Evolutionary conservation across 805 yeast species (phyloP), one percentile per base, ranked within the genome.

Genomic region (Hanseniaspora occidentalis): DNA sequence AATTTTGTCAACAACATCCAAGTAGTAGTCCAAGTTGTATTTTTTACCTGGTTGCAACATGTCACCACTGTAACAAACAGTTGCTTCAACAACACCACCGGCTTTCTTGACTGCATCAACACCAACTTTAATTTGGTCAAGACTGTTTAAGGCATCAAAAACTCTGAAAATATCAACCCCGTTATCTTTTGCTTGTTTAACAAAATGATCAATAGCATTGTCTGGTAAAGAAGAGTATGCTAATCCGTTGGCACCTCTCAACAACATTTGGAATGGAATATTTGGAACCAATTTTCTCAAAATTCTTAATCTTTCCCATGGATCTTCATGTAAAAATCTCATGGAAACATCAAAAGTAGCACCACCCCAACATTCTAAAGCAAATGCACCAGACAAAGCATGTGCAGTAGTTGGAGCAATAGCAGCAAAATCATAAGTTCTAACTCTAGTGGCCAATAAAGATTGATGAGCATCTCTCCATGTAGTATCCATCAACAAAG

Each of bases 391-490:
- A 49, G 79, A 64, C 52, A 86, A 66, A 17, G 95, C 97, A 56
- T 82, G 79, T 3, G 96, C 84, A 24, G 99, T 92, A 43, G 94
- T 76, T 45, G 86, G 88, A 18, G 98, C 99, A 67, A 92, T 84
- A 51, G 86, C 82, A 39, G 80, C 67, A 56, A 92, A 68, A 64
- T 92, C 99, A 51, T 83, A 73, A 19, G 98, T 92, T 66, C 99
- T 79, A 29, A 92, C 94, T 66, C 98, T 82, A 33, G 99, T 92
- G 8, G 99, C 99, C 56, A 92, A 71, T 52, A 92, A 67, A 19
- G 96, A 88, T 71, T 92, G 99, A 66, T 92, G 98, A 27, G 98
- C 98, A 65, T 92, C 99, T 77, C 99, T 85, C 99, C 99, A 92
- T 8, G 99, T 92, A 41, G 99, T 92, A 63, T 92, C 99, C 84